These are phyloP conservation scores for Leishmania turanica DNA, from an alignment of 208 protist species.

Conservation along the genomic window DNA sequence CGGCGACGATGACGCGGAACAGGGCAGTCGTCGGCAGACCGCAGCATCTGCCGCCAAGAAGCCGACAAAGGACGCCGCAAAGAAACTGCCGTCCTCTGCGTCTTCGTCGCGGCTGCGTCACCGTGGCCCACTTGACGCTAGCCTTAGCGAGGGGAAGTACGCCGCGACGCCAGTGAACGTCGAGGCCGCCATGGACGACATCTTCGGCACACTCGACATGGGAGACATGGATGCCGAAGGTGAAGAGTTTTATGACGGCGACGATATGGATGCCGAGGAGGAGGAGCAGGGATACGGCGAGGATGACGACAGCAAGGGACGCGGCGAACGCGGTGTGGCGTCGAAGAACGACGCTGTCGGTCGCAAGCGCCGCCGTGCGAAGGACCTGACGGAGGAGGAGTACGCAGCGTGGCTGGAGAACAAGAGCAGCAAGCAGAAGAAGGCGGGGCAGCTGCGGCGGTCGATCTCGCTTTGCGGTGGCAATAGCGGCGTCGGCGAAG, in stretches of 20 bases:
- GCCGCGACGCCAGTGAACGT: slow-evolving; percentile 61
- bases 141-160: slow-evolving; percentile 65
- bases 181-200: slow-evolving; percentile 68
- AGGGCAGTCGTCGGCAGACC: background rate
- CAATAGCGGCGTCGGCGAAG: slow-evolving; percentile 13
- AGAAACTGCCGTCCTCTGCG: slow-evolving; percentile 6
- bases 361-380: slow-evolving; percentile 25
- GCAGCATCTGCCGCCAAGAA: slow-evolving; percentile 8
- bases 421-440: slow-evolving; percentile 30
- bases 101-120: slow-evolving; percentile 48
- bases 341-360: slow-evolving; percentile 6
- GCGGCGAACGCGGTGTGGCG: background rate
- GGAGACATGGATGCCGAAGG: slow-evolving; percentile 69
- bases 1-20: background rate
- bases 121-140: slow-evolving; percentile 74
- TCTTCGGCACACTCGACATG: slow-evolving; percentile 83
- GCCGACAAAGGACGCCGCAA: background rate
- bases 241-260: slow-evolving; percentile 36
- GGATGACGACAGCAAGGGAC: slow-evolving; percentile 23
- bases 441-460: slow-evolving; percentile 8
- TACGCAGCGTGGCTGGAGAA: slow-evolving; percentile 73
- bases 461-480: slow-evolving; percentile 30
- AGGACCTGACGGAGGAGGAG: slow-evolving; percentile 74
- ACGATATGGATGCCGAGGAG: slow-evolving; percentile 9
- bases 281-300: background rate